Evolutionary conservation across 2,329 filamentous ascomycete species (phyloP).

Genomic region (Aspergillus texensis): DNA sequence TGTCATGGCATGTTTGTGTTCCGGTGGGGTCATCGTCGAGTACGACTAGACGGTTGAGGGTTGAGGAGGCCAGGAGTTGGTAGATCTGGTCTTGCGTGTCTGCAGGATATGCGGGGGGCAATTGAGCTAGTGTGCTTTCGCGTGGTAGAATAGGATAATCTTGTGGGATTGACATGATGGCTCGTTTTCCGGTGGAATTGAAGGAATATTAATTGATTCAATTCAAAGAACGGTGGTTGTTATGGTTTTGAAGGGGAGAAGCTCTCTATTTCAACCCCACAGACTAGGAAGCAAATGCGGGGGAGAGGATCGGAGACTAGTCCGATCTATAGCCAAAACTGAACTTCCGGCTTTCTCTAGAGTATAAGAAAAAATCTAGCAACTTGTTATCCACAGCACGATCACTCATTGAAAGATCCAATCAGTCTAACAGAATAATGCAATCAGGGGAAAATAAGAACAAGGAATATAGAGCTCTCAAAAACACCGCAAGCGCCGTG

Average conservation of each 20-base stretch:
- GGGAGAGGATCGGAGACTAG: slow-evolving; percentile 24
- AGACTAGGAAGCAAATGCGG: slow-evolving; percentile 11
- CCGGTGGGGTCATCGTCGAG: slow-evolving; percentile 61
- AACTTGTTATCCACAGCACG: slow-evolving; percentile 5
- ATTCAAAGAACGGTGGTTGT: neutral
- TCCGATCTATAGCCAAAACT: slow-evolving; percentile 10
- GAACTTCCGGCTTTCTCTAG: neutral
- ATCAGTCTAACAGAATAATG: neutral
- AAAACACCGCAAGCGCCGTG: slow-evolving; percentile 28
- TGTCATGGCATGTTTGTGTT: slow-evolving; percentile 64
- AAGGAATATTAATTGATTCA: neutral
- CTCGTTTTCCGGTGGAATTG: neutral
- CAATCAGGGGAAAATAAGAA: slow-evolving; percentile 25
- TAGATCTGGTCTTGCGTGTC: slow-evolving; percentile 36
- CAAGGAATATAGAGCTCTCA: neutral
- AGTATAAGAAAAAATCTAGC: slow-evolving; percentile 1
- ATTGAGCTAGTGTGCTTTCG: slow-evolving; percentile 28
- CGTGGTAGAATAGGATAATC: slow-evolving; percentile 30
- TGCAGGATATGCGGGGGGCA: slow-evolving; percentile 32
- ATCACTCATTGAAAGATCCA: neutral
- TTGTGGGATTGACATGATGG: slow-evolving; percentile 22
- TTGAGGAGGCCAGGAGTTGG: slow-evolving; percentile 28
- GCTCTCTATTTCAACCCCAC: neutral
- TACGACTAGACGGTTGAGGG: slow-evolving; percentile 36
- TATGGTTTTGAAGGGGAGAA: neutral